These are phyloP conservation scores for Zygosaccharomyces pseudobailii DNA, from an alignment of 1,139 yeast species.

Conservation along the genomic window DNA sequence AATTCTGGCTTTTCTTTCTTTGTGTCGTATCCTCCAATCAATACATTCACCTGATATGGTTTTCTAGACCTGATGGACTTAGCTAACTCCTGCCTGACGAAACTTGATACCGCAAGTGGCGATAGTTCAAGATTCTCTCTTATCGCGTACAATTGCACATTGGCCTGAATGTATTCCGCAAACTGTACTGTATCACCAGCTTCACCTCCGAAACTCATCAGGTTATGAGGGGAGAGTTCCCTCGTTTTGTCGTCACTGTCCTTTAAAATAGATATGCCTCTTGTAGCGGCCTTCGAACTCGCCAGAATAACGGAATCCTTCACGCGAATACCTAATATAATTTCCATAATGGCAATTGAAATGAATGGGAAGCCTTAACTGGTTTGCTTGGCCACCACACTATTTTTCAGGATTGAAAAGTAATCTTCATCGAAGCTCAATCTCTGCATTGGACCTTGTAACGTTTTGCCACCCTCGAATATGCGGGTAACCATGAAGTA, in stretches of 20 bases:
- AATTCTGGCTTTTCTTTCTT: conserved; percentile 61
- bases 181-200: conserved; percentile 97
- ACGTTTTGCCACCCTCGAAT: conserved; percentile 12
- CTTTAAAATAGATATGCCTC: conserved; percentile 89
- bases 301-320: conserved; percentile 79
- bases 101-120: conserved; percentile 82
- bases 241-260: conserved; percentile 87
- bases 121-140: conserved; percentile 79
- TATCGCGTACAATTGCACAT: conserved; percentile 81
- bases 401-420: too few species aligned
- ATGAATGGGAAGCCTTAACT: conserved; percentile 1
- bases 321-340: conserved; percentile 79
- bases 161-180: conserved; percentile 91
- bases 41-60: conserved; percentile 90
- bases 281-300: conserved; percentile 87
- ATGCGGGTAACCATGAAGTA: conserved; percentile 6
- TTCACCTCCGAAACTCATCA: conserved; percentile 92
- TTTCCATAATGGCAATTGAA: conserved; percentile 56
- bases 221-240: conserved; percentile 64
- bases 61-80: conserved; percentile 81
- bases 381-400: background rate
- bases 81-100: conserved; percentile 84
- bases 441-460: background rate
- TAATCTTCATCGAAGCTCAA: background rate
- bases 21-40: conserved; percentile 79